Evolutionary conservation across 306 rosid species (phyloP).

Genomic region (Cucurbita pepo): DNA sequence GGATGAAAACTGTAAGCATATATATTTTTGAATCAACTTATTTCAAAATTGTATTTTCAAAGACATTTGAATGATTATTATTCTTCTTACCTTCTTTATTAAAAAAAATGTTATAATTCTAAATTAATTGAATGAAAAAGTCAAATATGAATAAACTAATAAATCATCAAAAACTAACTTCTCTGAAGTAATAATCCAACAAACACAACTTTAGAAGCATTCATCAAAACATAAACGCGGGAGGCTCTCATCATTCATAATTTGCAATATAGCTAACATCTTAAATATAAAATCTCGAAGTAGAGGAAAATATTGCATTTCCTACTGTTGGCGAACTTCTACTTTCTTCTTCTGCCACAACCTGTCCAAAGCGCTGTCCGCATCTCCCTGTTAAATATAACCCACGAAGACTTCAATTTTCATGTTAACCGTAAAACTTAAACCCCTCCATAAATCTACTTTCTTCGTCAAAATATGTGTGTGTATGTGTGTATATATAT

Average conservation of each 20-base stretch:
- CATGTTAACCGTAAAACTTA: background rate
- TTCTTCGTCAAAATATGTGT: too few relatives aligned
- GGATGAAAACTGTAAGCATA: too few relatives aligned
- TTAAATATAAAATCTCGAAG: background rate
- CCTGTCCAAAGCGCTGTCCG: constrained; percentile 46
- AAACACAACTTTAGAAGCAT: background rate
- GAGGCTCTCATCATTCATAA: background rate
- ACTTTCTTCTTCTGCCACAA: constrained; percentile 42
- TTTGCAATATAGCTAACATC: background rate
- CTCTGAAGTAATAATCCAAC: background rate
- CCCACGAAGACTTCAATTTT: background rate
- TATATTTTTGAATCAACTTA: too few relatives aligned
- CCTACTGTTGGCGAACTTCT: constrained; percentile 33
- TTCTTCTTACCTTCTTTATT: too few relatives aligned
- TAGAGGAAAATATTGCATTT: background rate
- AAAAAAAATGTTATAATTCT: too few relatives aligned
- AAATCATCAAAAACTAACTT: background rate
- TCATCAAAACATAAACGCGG: background rate
- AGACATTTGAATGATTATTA: too few relatives aligned
- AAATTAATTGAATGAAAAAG: background rate
- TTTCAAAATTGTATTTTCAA: too few relatives aligned
- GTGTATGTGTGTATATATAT: too few relatives aligned
- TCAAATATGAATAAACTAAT: background rate
- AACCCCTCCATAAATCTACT: too few relatives aligned
- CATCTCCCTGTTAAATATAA: constrained; percentile 17